phyloP scores from a whole-genome alignment of 1,284 basidiomycete species.

The Golubevia pallescens region DNA sequence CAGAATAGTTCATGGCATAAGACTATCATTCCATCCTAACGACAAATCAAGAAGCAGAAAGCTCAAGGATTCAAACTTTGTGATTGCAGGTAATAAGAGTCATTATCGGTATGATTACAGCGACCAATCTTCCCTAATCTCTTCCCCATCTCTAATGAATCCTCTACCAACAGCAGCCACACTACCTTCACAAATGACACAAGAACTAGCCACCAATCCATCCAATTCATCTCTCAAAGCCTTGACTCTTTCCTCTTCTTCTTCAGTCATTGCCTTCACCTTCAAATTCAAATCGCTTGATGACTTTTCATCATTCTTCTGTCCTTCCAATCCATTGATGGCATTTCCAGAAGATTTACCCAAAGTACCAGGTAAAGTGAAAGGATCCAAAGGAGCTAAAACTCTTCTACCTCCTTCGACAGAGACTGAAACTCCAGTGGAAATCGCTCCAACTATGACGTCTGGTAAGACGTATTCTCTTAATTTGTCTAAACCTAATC shows the following conservation, averaged over 20 bases:
- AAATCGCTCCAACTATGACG: conserved; percentile 53
- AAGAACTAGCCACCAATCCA: conserved; percentile 51
- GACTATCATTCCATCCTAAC: no score
- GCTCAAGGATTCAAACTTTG: no score
- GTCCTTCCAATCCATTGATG: not conserved
- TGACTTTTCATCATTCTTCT: no score
- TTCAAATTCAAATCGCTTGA: no score
- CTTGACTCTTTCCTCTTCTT: conserved; percentile 41
- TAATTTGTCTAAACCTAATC: conserved; percentile 41
- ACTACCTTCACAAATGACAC: conserved; percentile 46
- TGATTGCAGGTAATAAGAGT: no score
- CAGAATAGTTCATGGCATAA: no score
- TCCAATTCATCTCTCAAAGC: conserved; percentile 53
- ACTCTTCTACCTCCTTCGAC: conserved; percentile 42
- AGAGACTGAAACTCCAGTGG: conserved; percentile 43
- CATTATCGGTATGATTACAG: conserved; percentile 19
- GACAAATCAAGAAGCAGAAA: no score
- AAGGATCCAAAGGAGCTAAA: conserved; percentile 47
- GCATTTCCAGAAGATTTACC: not conserved
- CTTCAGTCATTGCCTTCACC: conserved; percentile 18
- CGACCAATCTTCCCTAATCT: conserved; percentile 30
- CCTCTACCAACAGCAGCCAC: conserved; percentile 40
- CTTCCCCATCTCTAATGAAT: conserved; percentile 36
- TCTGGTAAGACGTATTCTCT: conserved; percentile 55
- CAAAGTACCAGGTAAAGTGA: conserved; percentile 26